Percentiles rank a stretch among this genome's conserved stretches.
phyloP scores from a whole-genome alignment of 306 rosid genomes.

The Cucurbita pepo region DNA sequence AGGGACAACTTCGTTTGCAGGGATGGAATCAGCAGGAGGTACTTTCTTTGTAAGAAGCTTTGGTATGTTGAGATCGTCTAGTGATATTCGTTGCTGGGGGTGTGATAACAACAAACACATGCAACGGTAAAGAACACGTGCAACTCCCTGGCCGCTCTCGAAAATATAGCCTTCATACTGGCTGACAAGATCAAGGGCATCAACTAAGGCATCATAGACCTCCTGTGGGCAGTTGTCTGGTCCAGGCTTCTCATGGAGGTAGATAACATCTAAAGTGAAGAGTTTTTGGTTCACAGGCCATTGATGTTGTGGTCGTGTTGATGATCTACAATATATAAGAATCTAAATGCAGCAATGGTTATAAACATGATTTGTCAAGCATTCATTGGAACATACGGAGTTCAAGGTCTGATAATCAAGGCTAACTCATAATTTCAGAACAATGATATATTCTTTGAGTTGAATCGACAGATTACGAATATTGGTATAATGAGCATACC shows the following conservation, averaged over 20 bases:
- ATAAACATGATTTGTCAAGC: not conserved
- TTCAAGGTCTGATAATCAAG: not conserved
- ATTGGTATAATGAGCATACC: not conserved
- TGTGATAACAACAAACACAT: constrained; percentile 50
- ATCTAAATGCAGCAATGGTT: constrained; percentile 27
- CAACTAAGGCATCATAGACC: constrained; percentile 72
- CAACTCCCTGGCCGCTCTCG: constrained; percentile 82
- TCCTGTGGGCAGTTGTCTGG: constrained; percentile 92
- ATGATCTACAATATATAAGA: constrained; percentile 83
- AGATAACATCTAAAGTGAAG: constrained; percentile 78
- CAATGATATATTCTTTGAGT: not conserved
- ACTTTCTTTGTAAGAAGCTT: constrained; percentile 51
- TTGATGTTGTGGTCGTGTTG: constrained; percentile 49
- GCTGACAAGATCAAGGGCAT: constrained; percentile 73
- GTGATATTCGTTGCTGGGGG: constrained; percentile 82
- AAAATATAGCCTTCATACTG: constrained; percentile 83
- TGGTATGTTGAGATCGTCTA: constrained; percentile 62
- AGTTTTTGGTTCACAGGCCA: constrained; percentile 64
- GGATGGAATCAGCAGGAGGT: constrained; percentile 35
- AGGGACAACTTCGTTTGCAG: constrained; percentile 35
- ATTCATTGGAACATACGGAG: not conserved
- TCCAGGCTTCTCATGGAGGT: constrained; percentile 93
- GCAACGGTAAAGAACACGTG: constrained; percentile 54
- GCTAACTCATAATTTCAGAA: not conserved
- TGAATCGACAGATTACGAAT: not conserved